Evolutionary conservation across 805 yeast genomes (phyloP).

Genomic region (Candida germanica): DNA sequence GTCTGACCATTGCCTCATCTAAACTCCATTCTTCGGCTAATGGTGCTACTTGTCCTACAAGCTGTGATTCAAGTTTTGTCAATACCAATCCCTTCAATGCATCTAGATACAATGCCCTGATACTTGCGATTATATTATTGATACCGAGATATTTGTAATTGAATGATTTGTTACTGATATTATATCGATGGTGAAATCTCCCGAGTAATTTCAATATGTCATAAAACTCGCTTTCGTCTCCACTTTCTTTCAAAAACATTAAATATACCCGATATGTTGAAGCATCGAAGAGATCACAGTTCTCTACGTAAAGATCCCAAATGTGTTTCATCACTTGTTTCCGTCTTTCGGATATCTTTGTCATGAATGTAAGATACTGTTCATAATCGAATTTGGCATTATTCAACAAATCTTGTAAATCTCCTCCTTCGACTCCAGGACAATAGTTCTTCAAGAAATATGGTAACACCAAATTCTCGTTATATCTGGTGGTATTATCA

Average conservation of each 20-base stretch:
- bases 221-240: conserved; percentile 17
- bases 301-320: conserved; percentile 32
- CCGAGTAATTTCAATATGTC: conserved; percentile 18
- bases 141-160: conserved; percentile 12
- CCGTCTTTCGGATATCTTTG: conserved; percentile 25
- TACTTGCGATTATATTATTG: conserved; percentile 12
- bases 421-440: conserved; percentile 5
- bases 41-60: conserved; percentile 27
- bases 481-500: conserved; percentile 30
- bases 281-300: conserved; percentile 20
- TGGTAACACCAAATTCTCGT: conserved; percentile 24
- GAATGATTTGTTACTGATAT: conserved; percentile 15
- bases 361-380: conserved; percentile 27
- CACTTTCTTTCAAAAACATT: conserved; percentile 22
- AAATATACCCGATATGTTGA: conserved; percentile 23
- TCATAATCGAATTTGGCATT: conserved; percentile 38
- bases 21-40: conserved; percentile 36
- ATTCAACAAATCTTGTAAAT: conserved; percentile 25
- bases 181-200: conserved; percentile 14
- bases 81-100: conserved; percentile 27
- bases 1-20: conserved; percentile 24
- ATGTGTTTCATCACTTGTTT: conserved; percentile 24
- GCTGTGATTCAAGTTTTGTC: conserved; percentile 24
- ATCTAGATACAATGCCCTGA: conserved; percentile 16
- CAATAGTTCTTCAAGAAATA: conserved; percentile 22